A percentile compares a stretch with the other conserved stretches of the same genome.
Evolutionary conservation across 1,284 basidiomycete genomes (phyloP).

Genomic region (Puccinia sorghi): DNA sequence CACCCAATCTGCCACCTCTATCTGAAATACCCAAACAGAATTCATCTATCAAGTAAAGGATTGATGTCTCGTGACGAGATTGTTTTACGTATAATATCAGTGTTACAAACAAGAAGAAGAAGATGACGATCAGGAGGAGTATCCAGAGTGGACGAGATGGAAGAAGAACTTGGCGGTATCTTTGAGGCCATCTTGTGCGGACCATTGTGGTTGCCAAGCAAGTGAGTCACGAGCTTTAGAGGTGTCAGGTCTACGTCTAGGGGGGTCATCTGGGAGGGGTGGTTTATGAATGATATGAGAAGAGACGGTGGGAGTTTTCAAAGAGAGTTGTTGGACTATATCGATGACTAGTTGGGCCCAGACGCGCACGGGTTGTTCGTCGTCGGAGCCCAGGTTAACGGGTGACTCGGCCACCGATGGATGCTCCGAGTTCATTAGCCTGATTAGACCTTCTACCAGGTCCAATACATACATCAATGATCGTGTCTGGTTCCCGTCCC

Average conservation of each 20-base stretch:
- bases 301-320: neutral
- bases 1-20: no score
- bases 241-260: slow-evolving; percentile 88
- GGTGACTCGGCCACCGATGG: slow-evolving; percentile 66
- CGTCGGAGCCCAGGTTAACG: slow-evolving; percentile 88
- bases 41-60: no score
- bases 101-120: neutral
- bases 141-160: neutral
- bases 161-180: slow-evolving; percentile 82
- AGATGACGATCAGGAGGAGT: neutral
- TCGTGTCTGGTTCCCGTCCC: slow-evolving; percentile 90
- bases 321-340: slow-evolving; percentile 80
- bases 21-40: no score
- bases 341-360: slow-evolving; percentile 57
- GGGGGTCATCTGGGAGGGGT: slow-evolving; percentile 75
- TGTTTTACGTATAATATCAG: no score
- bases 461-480: slow-evolving; percentile 78
- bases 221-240: slow-evolving; percentile 81
- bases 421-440: slow-evolving; percentile 55
- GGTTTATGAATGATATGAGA: slow-evolving; percentile 56
- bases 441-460: slow-evolving; percentile 61
- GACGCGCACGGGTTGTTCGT: slow-evolving; percentile 83
- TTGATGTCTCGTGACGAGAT: no score
- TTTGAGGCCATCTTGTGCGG: slow-evolving; percentile 81
- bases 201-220: slow-evolving; percentile 91